Evolutionary conservation across 495 filamentous ascomycete genomes (phyloP).

Genomic region (Trichocladium antarcticum): DNA sequence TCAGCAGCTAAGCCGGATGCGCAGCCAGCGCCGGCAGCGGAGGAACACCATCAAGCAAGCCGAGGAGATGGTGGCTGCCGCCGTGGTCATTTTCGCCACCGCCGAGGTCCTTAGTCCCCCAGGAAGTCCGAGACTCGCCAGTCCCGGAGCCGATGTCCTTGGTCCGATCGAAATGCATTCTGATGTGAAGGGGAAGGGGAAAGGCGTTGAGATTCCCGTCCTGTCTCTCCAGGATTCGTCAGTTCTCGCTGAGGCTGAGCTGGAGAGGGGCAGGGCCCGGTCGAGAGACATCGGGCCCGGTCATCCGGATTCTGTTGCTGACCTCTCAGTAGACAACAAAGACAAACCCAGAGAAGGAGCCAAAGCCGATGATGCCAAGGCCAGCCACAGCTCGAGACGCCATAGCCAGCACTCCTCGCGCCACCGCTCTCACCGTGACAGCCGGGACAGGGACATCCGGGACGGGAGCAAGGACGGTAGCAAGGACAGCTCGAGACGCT

Average conservation of each 20-base stretch:
- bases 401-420: conserved; percentile 28
- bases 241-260: conserved; percentile 6
- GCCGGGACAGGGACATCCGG: conserved; percentile 20
- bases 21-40: conserved; percentile 30
- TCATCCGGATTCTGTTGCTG: conserved; percentile 33
- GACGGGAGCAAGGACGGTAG: conserved; percentile 21
- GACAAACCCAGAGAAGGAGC: conserved; percentile 21
- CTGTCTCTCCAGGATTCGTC: conserved; percentile 14
- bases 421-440: conserved; percentile 24
- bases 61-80: conserved; percentile 39
- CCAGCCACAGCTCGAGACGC: conserved; percentile 21
- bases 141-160: conserved; percentile 20
- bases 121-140: conserved; percentile 23
- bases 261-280: conserved; percentile 23
- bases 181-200: conserved; percentile 24
- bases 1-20: conserved; percentile 29
- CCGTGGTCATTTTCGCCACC: conserved; percentile 38
- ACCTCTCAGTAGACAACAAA: conserved; percentile 39
- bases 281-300: conserved; percentile 10
- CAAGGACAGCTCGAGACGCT: conserved; percentile 27
- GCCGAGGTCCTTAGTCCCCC: conserved; percentile 31
- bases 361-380: conserved; percentile 24
- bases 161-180: conserved; percentile 25
- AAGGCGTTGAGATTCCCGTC: conserved; percentile 21
- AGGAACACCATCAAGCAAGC: conserved; percentile 31